Evolutionary conservation across 768 basidiomycete genomes (phyloP).

Genomic region (Lactarius indigo): DNA sequence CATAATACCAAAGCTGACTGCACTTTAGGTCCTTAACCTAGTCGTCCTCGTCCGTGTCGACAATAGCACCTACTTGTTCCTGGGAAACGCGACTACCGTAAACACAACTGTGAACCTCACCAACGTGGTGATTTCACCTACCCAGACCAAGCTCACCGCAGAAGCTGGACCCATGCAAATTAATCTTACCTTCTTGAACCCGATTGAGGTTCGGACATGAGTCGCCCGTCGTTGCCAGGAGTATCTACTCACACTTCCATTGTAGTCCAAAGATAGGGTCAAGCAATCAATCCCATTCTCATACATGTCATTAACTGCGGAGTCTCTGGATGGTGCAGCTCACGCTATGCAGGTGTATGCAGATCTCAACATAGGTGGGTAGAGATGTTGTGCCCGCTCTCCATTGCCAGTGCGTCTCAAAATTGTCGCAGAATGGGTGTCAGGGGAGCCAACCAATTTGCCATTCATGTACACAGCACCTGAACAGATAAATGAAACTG

Average conservation of each 20-base stretch:
- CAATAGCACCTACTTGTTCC: constrained; percentile 19
- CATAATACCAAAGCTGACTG: neutral
- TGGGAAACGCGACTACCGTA: constrained; percentile 14
- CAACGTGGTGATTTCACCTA: constrained; percentile 34
- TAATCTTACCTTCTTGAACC: constrained; percentile 38
- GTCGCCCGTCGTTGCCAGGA: neutral
- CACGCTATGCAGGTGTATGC: constrained; percentile 39
- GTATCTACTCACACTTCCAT: neutral
- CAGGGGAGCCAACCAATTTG: too few species aligned
- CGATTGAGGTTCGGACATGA: constrained; percentile 34
- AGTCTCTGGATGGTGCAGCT: constrained; percentile 31
- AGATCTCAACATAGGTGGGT: constrained; percentile 37
- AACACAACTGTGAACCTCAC: constrained; percentile 22
- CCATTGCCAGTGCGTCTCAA: neutral
- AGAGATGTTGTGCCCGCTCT: neutral
- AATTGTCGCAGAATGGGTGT: neutral
- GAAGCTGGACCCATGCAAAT: constrained; percentile 36
- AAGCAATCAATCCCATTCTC: constrained; percentile 40
- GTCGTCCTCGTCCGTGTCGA: constrained; percentile 17
- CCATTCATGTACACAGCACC: too few species aligned
- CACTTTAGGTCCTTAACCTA: constrained; percentile 11
- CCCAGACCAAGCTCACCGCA: constrained; percentile 34
- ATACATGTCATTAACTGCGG: constrained; percentile 35
- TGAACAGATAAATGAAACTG: too few species aligned
- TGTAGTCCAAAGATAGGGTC: constrained; percentile 35